These are phyloP conservation scores for Colletotrichum tofieldiae DNA, from an alignment of 2,329 filamentous ascomycete genomes.

Conservation along the genomic window DNA sequence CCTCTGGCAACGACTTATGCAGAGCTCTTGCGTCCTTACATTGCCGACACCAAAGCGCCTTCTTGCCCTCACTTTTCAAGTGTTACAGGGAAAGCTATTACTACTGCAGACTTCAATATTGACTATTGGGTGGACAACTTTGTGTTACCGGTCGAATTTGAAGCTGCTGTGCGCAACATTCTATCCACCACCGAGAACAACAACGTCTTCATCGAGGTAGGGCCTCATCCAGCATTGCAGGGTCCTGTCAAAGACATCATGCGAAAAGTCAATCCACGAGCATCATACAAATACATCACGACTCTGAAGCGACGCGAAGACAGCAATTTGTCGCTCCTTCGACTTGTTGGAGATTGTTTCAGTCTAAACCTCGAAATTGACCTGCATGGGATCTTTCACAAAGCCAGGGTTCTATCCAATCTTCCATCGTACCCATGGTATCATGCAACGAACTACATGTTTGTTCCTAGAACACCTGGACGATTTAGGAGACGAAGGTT, in stretches of 20 bases:
- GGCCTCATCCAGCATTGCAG: slow-evolving; percentile 45
- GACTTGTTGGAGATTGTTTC: slow-evolving; percentile 62
- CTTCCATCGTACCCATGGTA: slow-evolving; percentile 33
- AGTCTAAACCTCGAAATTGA: not conserved
- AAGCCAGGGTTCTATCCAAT: slow-evolving; percentile 20
- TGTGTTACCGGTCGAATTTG: slow-evolving; percentile 61
- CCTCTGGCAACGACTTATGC: too few relatives aligned
- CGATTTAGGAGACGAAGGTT: slow-evolving; percentile 25
- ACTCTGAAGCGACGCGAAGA: slow-evolving; percentile 67
- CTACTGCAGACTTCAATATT: not conserved
- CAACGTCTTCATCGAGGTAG: slow-evolving; percentile 45
- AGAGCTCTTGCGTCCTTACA: too few relatives aligned
- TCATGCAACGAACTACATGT: slow-evolving; percentile 25
- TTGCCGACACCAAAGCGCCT: too few relatives aligned
- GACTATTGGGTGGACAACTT: slow-evolving; percentile 62
- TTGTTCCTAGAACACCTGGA: slow-evolving; percentile 21
- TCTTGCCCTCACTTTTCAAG: too few relatives aligned
- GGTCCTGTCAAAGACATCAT: slow-evolving; percentile 49
- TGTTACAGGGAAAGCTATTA: too few relatives aligned
- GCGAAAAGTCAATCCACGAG: slow-evolving; percentile 48
- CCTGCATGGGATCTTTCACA: slow-evolving; percentile 47
- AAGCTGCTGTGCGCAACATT: slow-evolving; percentile 53
- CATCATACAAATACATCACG: slow-evolving; percentile 55
- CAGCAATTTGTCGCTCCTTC: slow-evolving; percentile 61
- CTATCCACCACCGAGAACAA: slow-evolving; percentile 23